Percentiles rank a stretch among this genome's conserved stretches.
Conservation (phyloP, 192 early-diverging fungal species). For the Mycoemilia scoparia region DNA sequence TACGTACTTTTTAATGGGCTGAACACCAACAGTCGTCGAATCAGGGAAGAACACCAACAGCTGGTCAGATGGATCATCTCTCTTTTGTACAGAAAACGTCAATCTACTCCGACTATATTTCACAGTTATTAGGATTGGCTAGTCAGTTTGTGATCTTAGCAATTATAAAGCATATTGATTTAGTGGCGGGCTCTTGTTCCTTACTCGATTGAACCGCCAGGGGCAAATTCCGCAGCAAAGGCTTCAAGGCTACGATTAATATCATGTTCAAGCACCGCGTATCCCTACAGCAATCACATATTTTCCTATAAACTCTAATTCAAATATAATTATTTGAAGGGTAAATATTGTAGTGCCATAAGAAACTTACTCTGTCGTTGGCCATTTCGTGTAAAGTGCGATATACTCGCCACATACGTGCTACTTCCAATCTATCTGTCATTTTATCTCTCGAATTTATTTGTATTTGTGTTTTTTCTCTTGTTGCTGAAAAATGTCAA, state of each 20-base stretch:
- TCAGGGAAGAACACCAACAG: constrained; percentile 87
- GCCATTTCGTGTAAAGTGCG: constrained; percentile 83
- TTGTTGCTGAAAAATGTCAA: too few species aligned
- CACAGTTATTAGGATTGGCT: too few species aligned
- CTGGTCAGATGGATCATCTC: constrained; percentile 61
- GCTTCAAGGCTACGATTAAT: constrained; percentile 64
- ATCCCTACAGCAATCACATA: too few species aligned
- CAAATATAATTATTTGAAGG: neutral
- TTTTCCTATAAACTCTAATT: constrained; percentile 9
- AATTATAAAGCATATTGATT: too few species aligned
- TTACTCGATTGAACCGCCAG: constrained; percentile 58
- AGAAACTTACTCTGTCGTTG: constrained; percentile 50
- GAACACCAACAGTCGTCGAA: constrained; percentile 73
- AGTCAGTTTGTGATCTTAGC: too few species aligned
- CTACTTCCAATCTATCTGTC: constrained; percentile 35
- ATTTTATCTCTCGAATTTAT: too few species aligned
- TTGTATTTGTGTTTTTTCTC: neutral
- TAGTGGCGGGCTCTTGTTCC: too few species aligned
- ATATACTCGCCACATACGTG: constrained; percentile 66
- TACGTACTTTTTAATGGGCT: constrained; percentile 67
- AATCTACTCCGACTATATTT: constrained; percentile 51
- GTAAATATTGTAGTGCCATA: neutral
- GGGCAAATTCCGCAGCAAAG: constrained; percentile 51
- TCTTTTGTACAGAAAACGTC: constrained; percentile 71
- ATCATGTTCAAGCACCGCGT: constrained; percentile 59